Evolutionary conservation across 2,329 filamentous ascomycete genomes (phyloP), one percentile per base, ranked within the genome.

Genomic region (Helotiales sp.): DNA sequence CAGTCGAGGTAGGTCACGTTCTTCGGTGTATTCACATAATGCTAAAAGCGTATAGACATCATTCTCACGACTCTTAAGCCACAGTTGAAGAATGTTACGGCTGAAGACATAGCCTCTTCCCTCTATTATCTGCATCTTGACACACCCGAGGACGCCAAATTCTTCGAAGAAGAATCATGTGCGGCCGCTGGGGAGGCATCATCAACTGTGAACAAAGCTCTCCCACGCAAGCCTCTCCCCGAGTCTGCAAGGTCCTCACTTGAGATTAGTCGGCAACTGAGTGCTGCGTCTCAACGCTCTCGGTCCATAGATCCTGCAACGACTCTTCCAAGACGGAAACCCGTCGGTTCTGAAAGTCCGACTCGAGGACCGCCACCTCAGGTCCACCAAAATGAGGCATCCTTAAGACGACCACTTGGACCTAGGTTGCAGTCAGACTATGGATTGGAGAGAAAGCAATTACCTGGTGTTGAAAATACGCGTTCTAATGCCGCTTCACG

Each of bases 91-190:
- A 95, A 93, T 68, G 93, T 99, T 70, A 96, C 93, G 0, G 89
- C 87, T 52, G 90, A 94, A 77, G 95, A 97, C 77, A 90, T 99
- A 58, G 88, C 91, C 64, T 93, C 89, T 74, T 97, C 91, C 15
- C 85, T 99, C 5, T 99, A 98, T 80, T 98, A 96, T 77, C 83
- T 97, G 62, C 95, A 98, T 79, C 86, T 96, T 45, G 86, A 93
- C 67, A 83, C 85, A 1, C 86, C 87, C 3, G 83, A 87, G 45
- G 87, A 92, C 65, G 77, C 80, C 68, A 78, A 78, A 32, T 76
- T 80, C 34, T 77, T 82, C 17, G 73, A 73, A 40, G 76, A 76
- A 10, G 40, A 59, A 4, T 26, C 34, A 43, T 28, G 54, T 28
- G 28, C 45, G 4, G 37, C 57, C n/a, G 6, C 62, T 20, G 68